Percentiles rank a stretch among this genome's conserved stretches.
These are phyloP conservation scores for Paecilomyces dactylethromorphus DNA, from an alignment of 2,329 filamentous ascomycete species.

Conservation along the genomic window DNA sequence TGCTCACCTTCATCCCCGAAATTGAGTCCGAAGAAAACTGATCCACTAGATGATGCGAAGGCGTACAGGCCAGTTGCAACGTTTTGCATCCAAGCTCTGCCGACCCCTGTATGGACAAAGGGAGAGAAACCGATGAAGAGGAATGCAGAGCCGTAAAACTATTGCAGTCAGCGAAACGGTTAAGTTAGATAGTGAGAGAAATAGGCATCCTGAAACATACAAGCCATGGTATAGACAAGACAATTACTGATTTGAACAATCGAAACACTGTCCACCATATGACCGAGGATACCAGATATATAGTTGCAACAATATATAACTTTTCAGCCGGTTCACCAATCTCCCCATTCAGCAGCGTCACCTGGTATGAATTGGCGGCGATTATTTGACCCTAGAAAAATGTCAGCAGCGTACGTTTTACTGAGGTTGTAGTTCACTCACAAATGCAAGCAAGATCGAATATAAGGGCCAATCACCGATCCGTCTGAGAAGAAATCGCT, in stretches of 20 bases:
- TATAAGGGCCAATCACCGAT: constrained; percentile 56
- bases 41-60: constrained; percentile 51
- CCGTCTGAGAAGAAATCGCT: constrained; percentile 42
- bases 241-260: constrained; percentile 44
- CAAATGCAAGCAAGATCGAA: constrained; percentile 49
- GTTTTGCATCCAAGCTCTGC: constrained; percentile 47
- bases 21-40: constrained; percentile 56
- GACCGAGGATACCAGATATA: constrained; percentile 48
- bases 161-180: not conserved
- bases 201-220: not conserved
- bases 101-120: constrained; percentile 26
- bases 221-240: constrained; percentile 49
- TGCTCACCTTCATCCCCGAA: constrained; percentile 50
- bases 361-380: constrained; percentile 56
- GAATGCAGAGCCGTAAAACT: constrained; percentile 39
- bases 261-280: constrained; percentile 55
- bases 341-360: constrained; percentile 54
- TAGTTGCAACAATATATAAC: constrained; percentile 49
- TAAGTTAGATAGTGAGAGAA: not conserved
- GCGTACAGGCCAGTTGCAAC: constrained; percentile 53
- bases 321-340: constrained; percentile 48
- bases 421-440: not conserved
- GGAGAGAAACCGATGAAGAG: constrained; percentile 40
- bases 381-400: constrained; percentile 43
- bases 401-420: not conserved